Evolutionary conservation across 371 early-diverging fungal genomes (phyloP), one percentile per base, ranked within the genome.

Genomic region (Dentiscutata heterogama): DNA sequence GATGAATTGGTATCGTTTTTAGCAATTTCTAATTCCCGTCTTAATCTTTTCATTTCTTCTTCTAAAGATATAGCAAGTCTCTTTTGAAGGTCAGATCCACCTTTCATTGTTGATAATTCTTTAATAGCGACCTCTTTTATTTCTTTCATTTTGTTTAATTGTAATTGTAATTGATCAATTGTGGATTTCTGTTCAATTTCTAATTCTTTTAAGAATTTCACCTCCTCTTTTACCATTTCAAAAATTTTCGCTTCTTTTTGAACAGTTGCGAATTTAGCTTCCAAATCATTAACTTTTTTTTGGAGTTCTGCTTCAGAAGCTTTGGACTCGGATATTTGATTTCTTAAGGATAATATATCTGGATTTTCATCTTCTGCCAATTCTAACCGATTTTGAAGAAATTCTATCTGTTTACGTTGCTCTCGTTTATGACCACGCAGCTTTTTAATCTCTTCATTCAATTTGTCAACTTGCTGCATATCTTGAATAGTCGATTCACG

Each of bases 81-180:
- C 39, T 80, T 68, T 71, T 80, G 80, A 22, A 56, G 46, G n/a
- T 22, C 22, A 65, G 50, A 78, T 13, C 67, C 78, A 42, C 65
- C 51, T 78, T 78, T 65, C 3, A 65, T 35, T 42, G 78, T 78
- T 63, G 27, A 20, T 16, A 78, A 42, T 51, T 78, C 78, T 63
- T 46, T 67, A n/a, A 46, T 46, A 4, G 64, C 67, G 7, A 16
- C 53, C n/a, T 78, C 67, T n/a, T 29, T 67, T 4, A 51, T 18
- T 50, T 51, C 22, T 46, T 35, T 70, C 16, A 80, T 16, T 51
- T 80, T 63, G 13, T 54, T 25, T n/a, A 70, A 25, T 73, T 73
- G 73, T 27, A 53, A 73, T 73, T 73, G 54, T 54, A 73, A 73
- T 54, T 73, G 73, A 27, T 73, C 73, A 27, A 73, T 73, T 50